Evolutionary conservation across 2,329 filamentous ascomycete genomes (phyloP).

Genomic region (Thelonectria rubi): DNA sequence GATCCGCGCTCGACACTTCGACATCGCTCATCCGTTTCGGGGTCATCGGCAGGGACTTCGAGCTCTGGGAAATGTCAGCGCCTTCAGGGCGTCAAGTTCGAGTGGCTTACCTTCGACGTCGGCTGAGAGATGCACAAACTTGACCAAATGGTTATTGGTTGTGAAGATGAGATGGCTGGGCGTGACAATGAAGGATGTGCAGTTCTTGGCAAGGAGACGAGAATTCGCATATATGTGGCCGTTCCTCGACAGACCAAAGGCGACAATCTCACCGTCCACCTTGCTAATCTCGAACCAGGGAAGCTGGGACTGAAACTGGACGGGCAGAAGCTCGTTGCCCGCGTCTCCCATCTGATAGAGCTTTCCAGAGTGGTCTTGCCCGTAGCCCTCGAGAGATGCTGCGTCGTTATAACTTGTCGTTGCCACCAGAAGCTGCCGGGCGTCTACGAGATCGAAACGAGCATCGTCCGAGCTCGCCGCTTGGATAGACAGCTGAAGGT

Average conservation of each 20-base stretch:
- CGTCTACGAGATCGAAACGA: conserved; percentile 29
- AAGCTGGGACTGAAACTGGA: conserved; percentile 57
- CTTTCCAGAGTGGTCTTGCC: conserved; percentile 58
- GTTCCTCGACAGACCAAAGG: conserved; percentile 74
- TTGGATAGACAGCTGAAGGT: conserved; percentile 38
- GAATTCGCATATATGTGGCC: conserved; percentile 84
- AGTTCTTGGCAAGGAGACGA: conserved; percentile 80
- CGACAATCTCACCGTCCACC: conserved; percentile 54
- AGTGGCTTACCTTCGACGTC: conserved; percentile 66
- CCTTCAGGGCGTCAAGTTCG: not conserved
- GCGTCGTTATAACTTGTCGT: conserved; percentile 47
- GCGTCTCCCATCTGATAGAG: conserved; percentile 52
- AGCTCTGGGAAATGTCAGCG: conserved; percentile 65
- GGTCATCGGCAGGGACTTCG: conserved; percentile 85
- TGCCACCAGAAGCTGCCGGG: conserved; percentile 38
- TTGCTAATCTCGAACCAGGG: conserved; percentile 63
- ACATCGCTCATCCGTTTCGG: conserved; percentile 91
- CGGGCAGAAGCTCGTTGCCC: conserved; percentile 46
- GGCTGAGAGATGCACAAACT: conserved; percentile 83
- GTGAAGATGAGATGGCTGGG: conserved; percentile 88
- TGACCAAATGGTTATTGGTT: conserved; percentile 89
- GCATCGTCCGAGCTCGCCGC: conserved; percentile 29
- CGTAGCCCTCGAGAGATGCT: conserved; percentile 47
- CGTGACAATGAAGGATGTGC: conserved; percentile 89
- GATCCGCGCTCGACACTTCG: conserved; percentile 91